Evolutionary conservation across 176 grass and related monocot genomes (phyloP), one percentile per base, ranked within the genome.

Genomic region (Oryza longistaminata): DNA sequence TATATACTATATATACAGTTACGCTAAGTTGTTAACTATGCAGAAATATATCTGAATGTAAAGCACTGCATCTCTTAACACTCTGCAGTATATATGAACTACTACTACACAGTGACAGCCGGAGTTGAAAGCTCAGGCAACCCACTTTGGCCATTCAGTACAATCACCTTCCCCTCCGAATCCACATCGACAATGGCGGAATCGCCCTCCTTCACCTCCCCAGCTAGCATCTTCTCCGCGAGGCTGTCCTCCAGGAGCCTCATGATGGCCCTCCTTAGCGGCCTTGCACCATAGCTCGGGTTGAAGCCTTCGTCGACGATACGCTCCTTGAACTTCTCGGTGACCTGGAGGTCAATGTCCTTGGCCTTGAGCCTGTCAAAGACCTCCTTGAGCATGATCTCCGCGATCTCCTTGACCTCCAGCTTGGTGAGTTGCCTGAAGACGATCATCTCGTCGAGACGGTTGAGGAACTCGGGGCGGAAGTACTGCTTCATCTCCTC

Each of bases 401-500:
- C 90, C 0, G 90, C 90, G 2, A 97, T 97, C 73, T 97, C 94
- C 85, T 97, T 97, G 2, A 94, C 92, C 75, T 97, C 94, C 0
- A 92, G 53, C 81, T 89, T 97, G 17, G 94, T 97, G 76, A 94
- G 81, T 81, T 97, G 94, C 78, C 94, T 89, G 90, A 94, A 97
- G 16, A 97, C 94, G 1, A 97, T 97, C 92, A 97, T 97, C 85
- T 97, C 94, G 37, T 97, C 92, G 0, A 94, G 85, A 39, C 94
- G 87, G 81, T 97, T 97, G 68, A 97, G 87, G 48, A 97, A 97
- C 64, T 92, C 94, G 0, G 94, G 94, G 17, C 94, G 88, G 86
- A 97, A 97, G 88, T 97, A 97, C 48, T 97, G 94, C 67, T 97
- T 97, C 89, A 97, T 90, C 70, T 97, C 94, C 87, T 97, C 94